phyloP scores from a whole-genome alignment of 352 stramenopile species.

The Globisporangium recalcitrans region DNA sequence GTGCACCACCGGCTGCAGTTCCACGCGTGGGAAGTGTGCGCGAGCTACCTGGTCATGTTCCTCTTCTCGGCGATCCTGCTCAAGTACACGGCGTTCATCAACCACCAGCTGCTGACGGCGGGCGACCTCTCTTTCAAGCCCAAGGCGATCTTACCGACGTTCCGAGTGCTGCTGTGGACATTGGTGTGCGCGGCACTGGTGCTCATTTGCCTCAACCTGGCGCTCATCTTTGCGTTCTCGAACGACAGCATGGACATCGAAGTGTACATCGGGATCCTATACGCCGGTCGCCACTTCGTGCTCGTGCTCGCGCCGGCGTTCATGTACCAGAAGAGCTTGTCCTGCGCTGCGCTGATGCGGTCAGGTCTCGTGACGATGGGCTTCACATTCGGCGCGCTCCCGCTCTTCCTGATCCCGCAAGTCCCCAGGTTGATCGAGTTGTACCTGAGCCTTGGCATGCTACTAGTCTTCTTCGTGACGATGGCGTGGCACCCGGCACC shows the following conservation, averaged over 20 bases:
- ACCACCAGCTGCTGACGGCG: slow-evolving; percentile 26
- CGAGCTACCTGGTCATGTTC: slow-evolving; percentile 56
- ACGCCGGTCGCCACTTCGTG: slow-evolving; percentile 51
- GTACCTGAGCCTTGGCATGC: slow-evolving; percentile 9
- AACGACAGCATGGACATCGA: slow-evolving; percentile 17
- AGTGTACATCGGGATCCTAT: slow-evolving; percentile 27
- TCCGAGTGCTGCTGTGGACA: slow-evolving; percentile 51
- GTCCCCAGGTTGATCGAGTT: slow-evolving; percentile 3
- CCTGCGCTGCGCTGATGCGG: slow-evolving; percentile 26
- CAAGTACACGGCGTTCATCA: slow-evolving; percentile 40
- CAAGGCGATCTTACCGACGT: slow-evolving; percentile 57
- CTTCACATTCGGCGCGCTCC: slow-evolving; percentile 33
- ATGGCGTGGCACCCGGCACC: slow-evolving; percentile 22
- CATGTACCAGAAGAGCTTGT: slow-evolving; percentile 58
- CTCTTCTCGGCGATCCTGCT: slow-evolving; percentile 38
- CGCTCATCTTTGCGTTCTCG: slow-evolving; percentile 38
- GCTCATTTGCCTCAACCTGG: slow-evolving; percentile 33
- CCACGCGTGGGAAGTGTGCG: slow-evolving; percentile 44
- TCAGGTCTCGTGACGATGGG: slow-evolving; percentile 18
- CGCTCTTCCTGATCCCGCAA: slow-evolving; percentile 5
- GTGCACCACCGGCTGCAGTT: slow-evolving; percentile 17
- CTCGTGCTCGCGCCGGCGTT: slow-evolving; percentile 52
- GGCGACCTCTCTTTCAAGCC: slow-evolving; percentile 39
- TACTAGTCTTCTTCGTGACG: slow-evolving; percentile 3
- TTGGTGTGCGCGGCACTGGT: slow-evolving; percentile 25